These are phyloP conservation scores for Priceomyces castillae DNA, from an alignment of 805 yeast species.

Conservation along the genomic window DNA sequence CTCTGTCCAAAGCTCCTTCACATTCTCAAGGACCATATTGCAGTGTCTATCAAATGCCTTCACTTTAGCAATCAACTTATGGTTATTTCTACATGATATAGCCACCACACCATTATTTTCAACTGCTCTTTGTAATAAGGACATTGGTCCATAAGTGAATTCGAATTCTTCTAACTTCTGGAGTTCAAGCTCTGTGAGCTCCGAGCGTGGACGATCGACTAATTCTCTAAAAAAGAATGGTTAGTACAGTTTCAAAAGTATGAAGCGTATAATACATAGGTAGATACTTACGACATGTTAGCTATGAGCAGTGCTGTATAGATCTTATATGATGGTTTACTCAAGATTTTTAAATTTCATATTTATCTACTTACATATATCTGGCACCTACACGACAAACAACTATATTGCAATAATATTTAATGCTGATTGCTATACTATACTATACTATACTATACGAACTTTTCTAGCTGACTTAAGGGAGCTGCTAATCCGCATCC, in stretches of 20 bases:
- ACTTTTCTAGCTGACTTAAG: conserved; percentile 47
- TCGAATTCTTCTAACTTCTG: conserved; percentile 86
- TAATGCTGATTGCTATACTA: neutral
- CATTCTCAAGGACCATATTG: conserved; percentile 88
- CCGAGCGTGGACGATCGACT: conserved; percentile 71
- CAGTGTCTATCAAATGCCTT: conserved; percentile 96
- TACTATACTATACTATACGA: conserved; percentile 2
- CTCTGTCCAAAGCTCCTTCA: conserved; percentile 82
- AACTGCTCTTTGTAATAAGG: conserved; percentile 81
- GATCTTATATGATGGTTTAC: neutral
- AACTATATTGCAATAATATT: neutral
- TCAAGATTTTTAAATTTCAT: neutral
- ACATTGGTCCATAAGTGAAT: conserved; percentile 86
- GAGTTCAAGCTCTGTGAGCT: conserved; percentile 75
- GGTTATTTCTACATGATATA: conserved; percentile 89
- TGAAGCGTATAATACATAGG: neutral
- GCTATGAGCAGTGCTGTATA: neutral
- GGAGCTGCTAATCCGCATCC: conserved; percentile 86
- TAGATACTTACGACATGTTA: conserved; percentile 5
- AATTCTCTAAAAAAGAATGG: conserved; percentile 49
- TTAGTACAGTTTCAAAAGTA: conserved; percentile 22
- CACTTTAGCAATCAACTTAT: conserved; percentile 83
- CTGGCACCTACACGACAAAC: conserved; percentile 1
- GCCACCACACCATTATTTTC: conserved; percentile 72
- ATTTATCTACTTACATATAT: neutral